Conservation (phyloP, 1,284 basidiomycete genomes). For the Blastosporella zonata region DNA sequence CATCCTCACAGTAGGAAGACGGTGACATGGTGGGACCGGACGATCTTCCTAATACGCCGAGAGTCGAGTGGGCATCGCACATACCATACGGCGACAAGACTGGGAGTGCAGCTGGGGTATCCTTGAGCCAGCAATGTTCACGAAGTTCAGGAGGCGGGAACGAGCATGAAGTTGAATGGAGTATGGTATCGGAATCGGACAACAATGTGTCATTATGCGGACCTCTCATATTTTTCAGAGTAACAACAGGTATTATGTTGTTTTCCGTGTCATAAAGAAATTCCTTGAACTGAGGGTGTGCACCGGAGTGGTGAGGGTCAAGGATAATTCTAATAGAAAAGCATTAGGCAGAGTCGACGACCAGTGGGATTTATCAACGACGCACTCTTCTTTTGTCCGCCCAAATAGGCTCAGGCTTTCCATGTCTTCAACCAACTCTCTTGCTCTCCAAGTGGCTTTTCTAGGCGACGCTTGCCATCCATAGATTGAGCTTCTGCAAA, state of each 20-base stretch:
- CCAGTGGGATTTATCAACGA: not conserved
- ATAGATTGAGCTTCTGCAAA: not conserved
- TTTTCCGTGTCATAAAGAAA: not conserved
- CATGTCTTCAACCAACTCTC: not conserved
- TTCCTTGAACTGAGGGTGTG: not conserved
- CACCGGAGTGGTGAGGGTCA: not conserved
- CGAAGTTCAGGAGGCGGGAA: too few species aligned
- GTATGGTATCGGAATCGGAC: not conserved
- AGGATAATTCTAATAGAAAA: not conserved
- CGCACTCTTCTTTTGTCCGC: not conserved
- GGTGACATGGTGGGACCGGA: too few species aligned
- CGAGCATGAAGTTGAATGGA: too few species aligned
- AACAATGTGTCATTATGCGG: not conserved
- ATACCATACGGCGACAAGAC: too few species aligned
- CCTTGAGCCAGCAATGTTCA: too few species aligned
- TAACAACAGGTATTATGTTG: constrained; percentile 1
- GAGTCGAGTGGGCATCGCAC: too few species aligned
- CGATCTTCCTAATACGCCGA: too few species aligned
- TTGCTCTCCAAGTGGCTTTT: not conserved
- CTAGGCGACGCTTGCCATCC: not conserved
- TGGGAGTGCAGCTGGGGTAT: too few species aligned
- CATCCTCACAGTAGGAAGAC: too few species aligned
- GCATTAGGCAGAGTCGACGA: not conserved
- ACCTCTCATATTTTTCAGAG: not conserved
- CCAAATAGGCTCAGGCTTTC: not conserved